phyloP scores from a whole-genome alignment of 441 rosid genomes.

The Iberis amara region DNA sequence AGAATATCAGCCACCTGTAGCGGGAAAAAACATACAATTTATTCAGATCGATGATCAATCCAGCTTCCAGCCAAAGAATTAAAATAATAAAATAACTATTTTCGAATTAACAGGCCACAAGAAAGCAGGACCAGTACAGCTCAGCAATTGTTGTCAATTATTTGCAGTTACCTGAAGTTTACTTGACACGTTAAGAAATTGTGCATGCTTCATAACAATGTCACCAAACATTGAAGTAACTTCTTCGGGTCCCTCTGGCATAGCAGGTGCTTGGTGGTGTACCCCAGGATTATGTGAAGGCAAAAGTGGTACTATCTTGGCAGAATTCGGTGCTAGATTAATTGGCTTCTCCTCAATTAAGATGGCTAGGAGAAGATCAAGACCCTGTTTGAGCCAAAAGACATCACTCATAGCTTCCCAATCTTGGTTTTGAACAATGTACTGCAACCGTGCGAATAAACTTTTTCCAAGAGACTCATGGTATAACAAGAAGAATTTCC shows the following conservation, averaged over 20 bases:
- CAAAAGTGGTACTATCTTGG: slow-evolving; percentile 68
- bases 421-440: slow-evolving; percentile 81
- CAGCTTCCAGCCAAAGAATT: slow-evolving; percentile 17
- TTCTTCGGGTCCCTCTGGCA: slow-evolving; percentile 62
- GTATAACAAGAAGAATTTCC: slow-evolving; percentile 77
- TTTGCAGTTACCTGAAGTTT: slow-evolving; percentile 69
- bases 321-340: slow-evolving; percentile 93
- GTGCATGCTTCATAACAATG: slow-evolving; percentile 76
- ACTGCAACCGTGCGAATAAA: slow-evolving; percentile 74
- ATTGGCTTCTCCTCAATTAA: slow-evolving; percentile 83
- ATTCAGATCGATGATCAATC: slow-evolving; percentile 22
- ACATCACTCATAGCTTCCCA: slow-evolving; percentile 99
- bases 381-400: slow-evolving; percentile 99
- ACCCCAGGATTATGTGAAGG: slow-evolving; percentile 47
- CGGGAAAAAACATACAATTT: slow-evolving; percentile 21
- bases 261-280: slow-evolving; percentile 54
- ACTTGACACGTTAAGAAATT: slow-evolving; percentile 75
- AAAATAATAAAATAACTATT: slow-evolving; percentile 1
- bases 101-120: slow-evolving; percentile 6
- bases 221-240: slow-evolving; percentile 62
- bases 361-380: slow-evolving; percentile 92
- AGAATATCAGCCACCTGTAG: slow-evolving; percentile 87
- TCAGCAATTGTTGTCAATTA: neutral
- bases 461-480: slow-evolving; percentile 77
- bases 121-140: slow-evolving; percentile 8